Evolutionary conservation across 345 rosid genomes (phyloP).

Genomic region (Salix exigua): DNA sequence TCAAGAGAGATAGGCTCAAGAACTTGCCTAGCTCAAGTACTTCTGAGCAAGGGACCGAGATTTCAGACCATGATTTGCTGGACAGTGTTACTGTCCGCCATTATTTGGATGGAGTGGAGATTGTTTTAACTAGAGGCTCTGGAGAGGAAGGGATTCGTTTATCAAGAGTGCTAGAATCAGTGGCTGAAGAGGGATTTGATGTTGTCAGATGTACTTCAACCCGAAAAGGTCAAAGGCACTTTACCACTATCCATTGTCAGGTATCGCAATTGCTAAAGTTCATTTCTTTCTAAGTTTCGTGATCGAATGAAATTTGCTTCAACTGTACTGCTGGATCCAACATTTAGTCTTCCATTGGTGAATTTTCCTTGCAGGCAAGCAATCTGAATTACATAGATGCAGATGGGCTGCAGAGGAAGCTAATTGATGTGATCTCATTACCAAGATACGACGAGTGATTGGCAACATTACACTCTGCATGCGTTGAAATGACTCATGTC

Average conservation of each 20-base stretch:
- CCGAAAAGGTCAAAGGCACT: constrained; percentile 11
- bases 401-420: constrained; percentile 21
- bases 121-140: constrained; percentile 32
- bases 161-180: constrained; percentile 26
- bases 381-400: constrained; percentile 4
- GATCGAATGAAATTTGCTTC: not conserved
- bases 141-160: constrained; percentile 22
- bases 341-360: not conserved
- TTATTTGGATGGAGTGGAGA: constrained; percentile 45
- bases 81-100: constrained; percentile 34
- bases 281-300: not conserved
- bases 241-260: constrained; percentile 31
- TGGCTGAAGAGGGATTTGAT: constrained; percentile 32
- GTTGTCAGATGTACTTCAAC: constrained; percentile 26
- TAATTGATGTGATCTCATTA: constrained; percentile 11
- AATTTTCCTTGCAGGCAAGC: constrained; percentile 17
- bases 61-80: not conserved
- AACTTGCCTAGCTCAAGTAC: constrained; percentile 20
- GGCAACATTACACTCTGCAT: not conserved
- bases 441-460: not conserved
- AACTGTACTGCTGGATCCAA: not conserved
- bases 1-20: constrained; percentile 42
- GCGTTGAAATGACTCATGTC: not conserved
- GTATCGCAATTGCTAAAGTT: constrained; percentile 6
- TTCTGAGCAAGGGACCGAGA: constrained; percentile 6